Conservation (phyloP, 495 filamentous ascomycete species). For the Aspergillus bertholletiae region DNA sequence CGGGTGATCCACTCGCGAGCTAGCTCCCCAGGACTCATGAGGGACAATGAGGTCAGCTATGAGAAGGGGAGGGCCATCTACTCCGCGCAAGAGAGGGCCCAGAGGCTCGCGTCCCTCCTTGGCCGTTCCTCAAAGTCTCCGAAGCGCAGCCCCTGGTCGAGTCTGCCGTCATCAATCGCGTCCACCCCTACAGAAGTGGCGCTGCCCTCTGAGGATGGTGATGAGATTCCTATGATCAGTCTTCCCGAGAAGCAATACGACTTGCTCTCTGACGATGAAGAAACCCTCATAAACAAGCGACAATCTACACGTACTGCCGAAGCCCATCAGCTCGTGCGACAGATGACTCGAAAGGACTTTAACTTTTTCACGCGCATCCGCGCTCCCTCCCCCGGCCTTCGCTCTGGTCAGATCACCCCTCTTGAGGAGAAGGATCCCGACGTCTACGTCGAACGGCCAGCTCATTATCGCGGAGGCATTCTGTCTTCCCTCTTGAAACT, state of each 20-base stretch:
- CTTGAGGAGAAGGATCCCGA: conserved; percentile 57
- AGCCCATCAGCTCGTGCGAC: conserved; percentile 32
- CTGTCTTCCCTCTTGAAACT: conserved; percentile 77
- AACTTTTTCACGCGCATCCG: conserved; percentile 35
- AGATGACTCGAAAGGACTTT: conserved; percentile 39
- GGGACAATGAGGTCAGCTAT: conserved; percentile 34
- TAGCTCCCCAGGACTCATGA: conserved; percentile 22
- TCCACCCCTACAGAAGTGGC: conserved; percentile 29
- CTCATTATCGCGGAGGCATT: conserved; percentile 71
- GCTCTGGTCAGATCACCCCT: conserved; percentile 59
- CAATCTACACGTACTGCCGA: conserved; percentile 28
- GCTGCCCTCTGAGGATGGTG: conserved; percentile 29
- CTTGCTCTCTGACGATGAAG: conserved; percentile 34
- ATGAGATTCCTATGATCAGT: conserved; percentile 39
- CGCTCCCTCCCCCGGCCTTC: conserved; percentile 35
- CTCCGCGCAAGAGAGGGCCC: conserved; percentile 32
- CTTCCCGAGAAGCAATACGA: conserved; percentile 35
- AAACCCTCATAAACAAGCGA: conserved; percentile 25
- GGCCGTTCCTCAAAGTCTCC: conserved; percentile 32
- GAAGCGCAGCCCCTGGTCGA: conserved; percentile 24
- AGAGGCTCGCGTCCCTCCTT: conserved; percentile 33
- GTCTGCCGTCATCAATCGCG: conserved; percentile 27
- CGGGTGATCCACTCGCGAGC: conserved; percentile 27
- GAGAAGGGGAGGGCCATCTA: conserved; percentile 38
- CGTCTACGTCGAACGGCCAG: conserved; percentile 64